Percentiles rank a stretch among this genome's conserved stretches.
phyloP scores from a whole-genome alignment of 176 grass and related monocot genomes.

The Musa beccarii region DNA sequence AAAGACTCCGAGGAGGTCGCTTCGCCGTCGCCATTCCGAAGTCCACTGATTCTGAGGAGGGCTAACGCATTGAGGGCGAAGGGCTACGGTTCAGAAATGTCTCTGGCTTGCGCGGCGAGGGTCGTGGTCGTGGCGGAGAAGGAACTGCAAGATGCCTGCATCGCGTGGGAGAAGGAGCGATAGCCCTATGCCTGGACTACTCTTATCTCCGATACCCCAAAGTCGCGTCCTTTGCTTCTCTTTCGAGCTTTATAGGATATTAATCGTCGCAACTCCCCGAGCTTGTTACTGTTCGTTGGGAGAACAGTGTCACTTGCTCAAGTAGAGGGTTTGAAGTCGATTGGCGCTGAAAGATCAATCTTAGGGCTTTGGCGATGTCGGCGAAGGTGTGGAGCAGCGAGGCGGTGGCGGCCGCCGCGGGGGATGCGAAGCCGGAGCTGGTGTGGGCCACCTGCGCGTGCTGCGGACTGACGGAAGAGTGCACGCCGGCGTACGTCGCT shows the following conservation, averaged over 20 bases:
- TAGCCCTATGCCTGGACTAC: not conserved
- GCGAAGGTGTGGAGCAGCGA: not conserved
- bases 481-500: constrained; percentile 11
- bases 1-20: not conserved
- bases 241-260: no score
- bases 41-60: not conserved
- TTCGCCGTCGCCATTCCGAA: not conserved
- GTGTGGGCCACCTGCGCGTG: constrained; percentile 8
- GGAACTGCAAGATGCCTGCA: not conserved
- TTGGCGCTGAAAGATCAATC: not conserved
- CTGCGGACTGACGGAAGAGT: constrained; percentile 13
- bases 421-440: constrained; percentile 1
- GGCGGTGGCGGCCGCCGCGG: not conserved
- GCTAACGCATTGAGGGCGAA: not conserved
- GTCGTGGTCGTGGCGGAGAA: not conserved
- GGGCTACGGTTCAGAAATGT: not conserved
- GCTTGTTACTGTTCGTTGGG: not conserved
- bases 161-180: constrained; percentile 14
- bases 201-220: not conserved
- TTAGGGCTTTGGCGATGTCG: not conserved
- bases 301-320: not conserved
- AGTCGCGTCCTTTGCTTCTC: not conserved
- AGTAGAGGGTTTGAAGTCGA: not conserved
- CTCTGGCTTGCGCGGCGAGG: not conserved
- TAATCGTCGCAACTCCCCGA: no score